Conservation (phyloP, 768 basidiomycete genomes). For the Phylloporus scabripes region DNA sequence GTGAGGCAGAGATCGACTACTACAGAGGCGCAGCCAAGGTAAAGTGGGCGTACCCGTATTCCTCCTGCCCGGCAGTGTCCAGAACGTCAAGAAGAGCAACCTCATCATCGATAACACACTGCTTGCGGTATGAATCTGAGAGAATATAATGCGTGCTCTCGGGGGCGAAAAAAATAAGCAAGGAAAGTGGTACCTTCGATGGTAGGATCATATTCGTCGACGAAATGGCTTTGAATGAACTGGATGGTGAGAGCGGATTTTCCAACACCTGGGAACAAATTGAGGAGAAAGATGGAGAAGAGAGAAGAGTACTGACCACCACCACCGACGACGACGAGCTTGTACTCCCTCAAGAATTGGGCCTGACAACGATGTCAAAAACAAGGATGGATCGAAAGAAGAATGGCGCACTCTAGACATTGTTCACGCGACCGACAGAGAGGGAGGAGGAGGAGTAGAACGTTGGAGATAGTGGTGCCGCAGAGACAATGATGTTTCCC, state of each 20-base stretch:
- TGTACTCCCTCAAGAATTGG: constrained; percentile 93
- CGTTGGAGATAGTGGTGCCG: constrained; percentile 8
- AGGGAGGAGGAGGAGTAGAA: constrained; percentile 4
- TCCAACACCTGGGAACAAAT: constrained; percentile 36
- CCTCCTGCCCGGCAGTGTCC: constrained; percentile 97
- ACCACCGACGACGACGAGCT: constrained; percentile 97
- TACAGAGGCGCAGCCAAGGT: constrained; percentile 1
- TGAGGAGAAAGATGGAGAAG: neutral
- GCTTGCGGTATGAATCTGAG: constrained; percentile 92
- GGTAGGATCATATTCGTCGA: constrained; percentile 91
- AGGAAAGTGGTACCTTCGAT: constrained; percentile 64
- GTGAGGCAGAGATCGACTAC: constrained; percentile 2
- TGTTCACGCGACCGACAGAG: constrained; percentile 1
- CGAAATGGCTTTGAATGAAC: constrained; percentile 94
- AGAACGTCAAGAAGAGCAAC: constrained; percentile 96
- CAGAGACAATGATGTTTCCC: constrained; percentile 2
- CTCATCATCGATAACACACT: constrained; percentile 97
- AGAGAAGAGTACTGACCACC: constrained; percentile 70
- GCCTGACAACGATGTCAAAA: constrained; percentile 41
- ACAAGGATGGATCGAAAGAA: neutral
- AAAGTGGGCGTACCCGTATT: constrained; percentile 75
- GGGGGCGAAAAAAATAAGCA: neutral
- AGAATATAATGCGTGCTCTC: neutral
- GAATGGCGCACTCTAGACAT: constrained; percentile 29
- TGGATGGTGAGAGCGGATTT: constrained; percentile 96